Conservation (phyloP, 2,329 filamentous ascomycete genomes). For the Eutypella sp. region DNA sequence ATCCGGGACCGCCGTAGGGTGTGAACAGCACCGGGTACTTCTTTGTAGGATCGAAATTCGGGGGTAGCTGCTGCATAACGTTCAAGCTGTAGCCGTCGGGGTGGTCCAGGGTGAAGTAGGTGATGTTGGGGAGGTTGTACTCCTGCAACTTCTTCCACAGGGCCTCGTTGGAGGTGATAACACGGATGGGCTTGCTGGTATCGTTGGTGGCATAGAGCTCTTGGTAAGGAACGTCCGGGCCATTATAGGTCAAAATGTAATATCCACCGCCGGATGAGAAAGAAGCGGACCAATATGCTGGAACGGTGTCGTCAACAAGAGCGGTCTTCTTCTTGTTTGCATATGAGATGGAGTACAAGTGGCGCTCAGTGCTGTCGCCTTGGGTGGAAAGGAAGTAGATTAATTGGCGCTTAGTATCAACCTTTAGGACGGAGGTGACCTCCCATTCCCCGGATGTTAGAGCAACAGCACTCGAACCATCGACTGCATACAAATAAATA, state of each 20-base stretch:
- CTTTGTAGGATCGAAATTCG: conserved; percentile 56
- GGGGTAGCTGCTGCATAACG: conserved; percentile 60
- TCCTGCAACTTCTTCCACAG: conserved; percentile 50
- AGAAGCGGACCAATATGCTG: conserved; percentile 58
- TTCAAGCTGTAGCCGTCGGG: conserved; percentile 58
- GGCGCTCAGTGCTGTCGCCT: conserved; percentile 60
- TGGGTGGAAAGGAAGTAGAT: conserved; percentile 64
- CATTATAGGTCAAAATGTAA: conserved; percentile 61
- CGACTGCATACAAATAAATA: conserved; percentile 58
- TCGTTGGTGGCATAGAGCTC: conserved; percentile 57
- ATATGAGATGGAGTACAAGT: conserved; percentile 63
- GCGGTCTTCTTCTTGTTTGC: conserved; percentile 47
- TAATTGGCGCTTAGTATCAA: conserved; percentile 51
- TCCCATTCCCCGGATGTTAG: conserved; percentile 65
- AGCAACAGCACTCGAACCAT: conserved; percentile 48
- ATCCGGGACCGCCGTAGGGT: conserved; percentile 63
- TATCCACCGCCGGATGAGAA: conserved; percentile 59
- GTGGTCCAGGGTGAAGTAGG: conserved; percentile 58
- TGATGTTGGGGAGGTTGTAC: conserved; percentile 60
- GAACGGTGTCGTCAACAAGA: conserved; percentile 55
- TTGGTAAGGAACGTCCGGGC: conserved; percentile 65
- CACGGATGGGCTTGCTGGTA: conserved; percentile 47
- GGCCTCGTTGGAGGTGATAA: conserved; percentile 54
- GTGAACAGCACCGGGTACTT: conserved; percentile 64
- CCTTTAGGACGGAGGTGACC: conserved; percentile 52